Evolutionary conservation across 176 grass and related monocot species (phyloP).

Genomic region (Eragrostis nindensis): DNA sequence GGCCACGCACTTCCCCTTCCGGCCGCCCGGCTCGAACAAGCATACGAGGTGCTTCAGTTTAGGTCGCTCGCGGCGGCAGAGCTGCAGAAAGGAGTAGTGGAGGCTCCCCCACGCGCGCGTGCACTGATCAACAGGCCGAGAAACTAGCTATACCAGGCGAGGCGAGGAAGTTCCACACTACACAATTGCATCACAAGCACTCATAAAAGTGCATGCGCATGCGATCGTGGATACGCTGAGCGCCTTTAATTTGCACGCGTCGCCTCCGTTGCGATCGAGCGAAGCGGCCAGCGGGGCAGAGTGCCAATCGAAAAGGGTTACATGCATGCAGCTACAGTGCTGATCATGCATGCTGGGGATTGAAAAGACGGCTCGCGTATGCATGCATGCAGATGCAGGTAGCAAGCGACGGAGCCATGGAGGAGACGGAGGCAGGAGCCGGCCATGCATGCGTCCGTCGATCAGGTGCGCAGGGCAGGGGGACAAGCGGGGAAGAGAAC

Average conservation of each 20-base stretch:
- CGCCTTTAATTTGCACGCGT: no score
- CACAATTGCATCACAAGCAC: not conserved
- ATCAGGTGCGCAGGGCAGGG: conserved; percentile 22
- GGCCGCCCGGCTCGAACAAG: not conserved
- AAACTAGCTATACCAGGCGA: not conserved
- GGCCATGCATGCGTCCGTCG: conserved; percentile 4
- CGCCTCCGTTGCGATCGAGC: not conserved
- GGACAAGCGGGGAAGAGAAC: conserved; percentile 42
- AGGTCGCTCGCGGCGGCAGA: no score
- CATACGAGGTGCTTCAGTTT: not conserved
- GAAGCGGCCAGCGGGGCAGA: not conserved
- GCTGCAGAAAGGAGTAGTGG: no score
- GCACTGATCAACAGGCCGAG: not conserved
- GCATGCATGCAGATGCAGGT: not conserved
- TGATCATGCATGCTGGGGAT: not conserved
- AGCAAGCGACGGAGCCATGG: not conserved
- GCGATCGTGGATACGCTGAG: not conserved
- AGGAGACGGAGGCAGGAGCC: not conserved
- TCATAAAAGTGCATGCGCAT: not conserved
- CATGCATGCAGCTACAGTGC: not conserved
- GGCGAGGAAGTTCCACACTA: not conserved
- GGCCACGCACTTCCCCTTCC: not conserved
- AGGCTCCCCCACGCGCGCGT: no score
- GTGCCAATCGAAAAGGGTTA: not conserved
- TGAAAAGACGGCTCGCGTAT: conserved; percentile 24